Evolutionary conservation across 2,329 filamentous ascomycete genomes (phyloP), one percentile per base, ranked within the genome.

Genomic region (Aurifilum marmelostoma): DNA sequence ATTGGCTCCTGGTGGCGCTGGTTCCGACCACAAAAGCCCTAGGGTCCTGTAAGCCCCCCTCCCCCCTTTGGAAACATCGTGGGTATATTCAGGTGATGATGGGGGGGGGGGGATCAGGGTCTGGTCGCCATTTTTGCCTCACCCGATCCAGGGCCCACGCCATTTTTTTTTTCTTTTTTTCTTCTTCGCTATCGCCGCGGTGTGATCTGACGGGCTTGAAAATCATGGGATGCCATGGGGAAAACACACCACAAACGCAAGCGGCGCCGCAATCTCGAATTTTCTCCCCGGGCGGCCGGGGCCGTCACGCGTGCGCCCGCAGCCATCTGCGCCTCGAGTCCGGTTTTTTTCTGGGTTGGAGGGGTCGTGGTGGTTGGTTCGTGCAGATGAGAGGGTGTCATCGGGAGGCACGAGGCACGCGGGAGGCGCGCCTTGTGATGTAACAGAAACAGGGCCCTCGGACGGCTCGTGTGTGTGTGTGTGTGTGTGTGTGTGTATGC

Each of bases 381-480:
- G 39, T 54, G 52, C 66, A 65, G 61, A 7, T 63, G 32, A 39
- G 66, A 67, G 66, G 66, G 66, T 67, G 54, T 68, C 61, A 50
- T 68, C 54, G 61, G 27, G 41, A 60, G 41, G 39, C 54, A 59
- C 60, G 47, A 39, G 18, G n/a, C 65, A 52, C 29, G 54, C 54
- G 37, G 39, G 41, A 27, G 54, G 63, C 63, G 63, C 54, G 54
- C 47, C 54, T 37, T 12, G 24, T 59, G 63, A 59, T 59, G 39
- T 50, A 34, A 60, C 24, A 54, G 32, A 56, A 65, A 56, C n/a
- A 27, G 4, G 14, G 41, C 4, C 29, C 47, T 54, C 43, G 43
- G 32, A 37, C 29, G 29, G 32, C 29, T 16, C 16, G 21, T 54
- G 62, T 14, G 21, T n/a, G n/a, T n/a, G n/a, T n/a, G n/a, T n/a